Base-by-base conservation (phyloP, 208 protist genomes). In the Wallacemonas collosoma region DNA sequence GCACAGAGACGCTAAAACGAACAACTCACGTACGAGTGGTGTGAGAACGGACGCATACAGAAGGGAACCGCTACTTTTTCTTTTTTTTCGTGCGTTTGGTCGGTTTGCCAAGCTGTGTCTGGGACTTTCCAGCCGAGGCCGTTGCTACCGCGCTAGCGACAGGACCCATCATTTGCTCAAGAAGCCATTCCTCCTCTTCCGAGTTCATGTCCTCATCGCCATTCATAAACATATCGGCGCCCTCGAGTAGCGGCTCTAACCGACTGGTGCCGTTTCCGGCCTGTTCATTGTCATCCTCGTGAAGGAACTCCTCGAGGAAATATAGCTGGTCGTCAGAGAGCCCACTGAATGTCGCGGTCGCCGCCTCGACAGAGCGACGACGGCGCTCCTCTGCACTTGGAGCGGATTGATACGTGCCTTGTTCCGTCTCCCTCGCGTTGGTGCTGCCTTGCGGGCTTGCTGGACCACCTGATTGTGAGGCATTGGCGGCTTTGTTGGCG, bases 181-280 rank as follows among this genome's bases (percentile, higher is more conserved):
- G 70, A 2, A 95, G 64, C 88, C 91, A 95, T 61, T 75, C 91
- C 75, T 95, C 88, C 73, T 95, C 88, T 36, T 93, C 91, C 3
- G 77, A 51, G 5, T 77, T 67, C 71, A 95, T 85, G 39, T 67
- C 84, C 0, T 90, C 82, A 41, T 93, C 90, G 39, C 84, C 77
- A 65, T 89, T 76, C 12, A 85, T 43, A 63, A 92, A 92, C 4
- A 87, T 35, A n/a, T 75, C 55, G 12, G 79, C 77, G 9, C 77
- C 66, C 5, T 62, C 39, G 17, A 58, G 14, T n/a, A 53, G 11
- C 50, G n/a, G 11, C 17, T 11, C 39, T 3, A 51, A 11, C 47
- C 12, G 8, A n/a, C 47, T 45, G 6, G 26, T 26, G 11, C 9
- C 67, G 5, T 7, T 36, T 9, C 41, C 67, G 40, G 4, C 35